phyloP scores from a whole-genome alignment of 2,329 filamentous ascomycete genomes.

The Diaporthe citriasiana region DNA sequence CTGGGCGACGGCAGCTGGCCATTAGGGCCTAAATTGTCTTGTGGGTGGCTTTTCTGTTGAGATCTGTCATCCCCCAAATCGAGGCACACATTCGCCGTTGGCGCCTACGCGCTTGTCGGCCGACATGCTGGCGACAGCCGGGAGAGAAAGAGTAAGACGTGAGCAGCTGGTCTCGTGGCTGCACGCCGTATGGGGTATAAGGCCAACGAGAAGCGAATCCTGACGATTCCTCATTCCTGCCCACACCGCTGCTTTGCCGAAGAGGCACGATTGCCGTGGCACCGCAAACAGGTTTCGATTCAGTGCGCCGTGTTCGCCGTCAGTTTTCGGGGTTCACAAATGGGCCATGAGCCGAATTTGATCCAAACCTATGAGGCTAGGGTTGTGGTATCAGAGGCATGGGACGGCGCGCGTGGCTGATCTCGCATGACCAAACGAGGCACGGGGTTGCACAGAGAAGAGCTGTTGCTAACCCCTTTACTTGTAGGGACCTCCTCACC shows the following conservation, averaged over 20 bases:
- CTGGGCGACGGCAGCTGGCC: conserved; percentile 22
- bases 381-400: conserved; percentile 32
- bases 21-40: background rate
- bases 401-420: conserved; percentile 38
- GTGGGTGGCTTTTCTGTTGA: conserved; percentile 14
- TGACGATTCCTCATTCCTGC: conserved; percentile 23
- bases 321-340: conserved; percentile 34
- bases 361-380: conserved; percentile 36
- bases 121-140: conserved; percentile 18
- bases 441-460: conserved; percentile 30
- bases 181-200: conserved; percentile 31
- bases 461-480: conserved; percentile 21
- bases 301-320: conserved; percentile 25
- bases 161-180: conserved; percentile 9
- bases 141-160: conserved; percentile 19
- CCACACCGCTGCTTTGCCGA: conserved; percentile 42
- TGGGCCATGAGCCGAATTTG: conserved; percentile 24
- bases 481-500: conserved; percentile 11
- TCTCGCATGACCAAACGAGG: conserved; percentile 38
- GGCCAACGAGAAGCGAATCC: conserved; percentile 35
- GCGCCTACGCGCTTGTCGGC: conserved; percentile 31
- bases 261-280: conserved; percentile 38
- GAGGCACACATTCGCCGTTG: conserved; percentile 18
- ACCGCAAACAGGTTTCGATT: conserved; percentile 40
- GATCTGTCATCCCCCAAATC: conserved; percentile 11